Evolutionary conservation across 2,329 filamentous ascomycete genomes (phyloP), one percentile per base, ranked within the genome.

Genomic region (Cytospora piceicola): DNA sequence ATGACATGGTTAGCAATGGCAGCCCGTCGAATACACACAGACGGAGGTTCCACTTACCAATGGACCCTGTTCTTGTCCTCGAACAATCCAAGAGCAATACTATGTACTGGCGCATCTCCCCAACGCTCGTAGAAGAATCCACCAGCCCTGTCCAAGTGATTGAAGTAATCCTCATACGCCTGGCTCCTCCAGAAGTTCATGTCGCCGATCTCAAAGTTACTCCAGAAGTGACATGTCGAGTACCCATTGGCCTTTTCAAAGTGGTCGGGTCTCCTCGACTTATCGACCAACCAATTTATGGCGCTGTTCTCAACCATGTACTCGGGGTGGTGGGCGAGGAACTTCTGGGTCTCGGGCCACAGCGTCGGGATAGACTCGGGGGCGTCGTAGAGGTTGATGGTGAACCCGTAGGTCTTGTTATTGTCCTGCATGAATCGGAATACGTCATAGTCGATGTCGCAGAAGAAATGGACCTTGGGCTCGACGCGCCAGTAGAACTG

Each of bases 361-460:
- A 99, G 83, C 0, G 88, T 90, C 2, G 92, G 88, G 56, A 99
- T 92, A 52, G 91, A 94, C 73, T 92, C 84, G 15, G 95, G 93
- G 36, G 90, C 89, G 78, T 99, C 95, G 82, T 96, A 98, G 53
- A 99, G 88, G 78, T 93, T 97, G 81, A 99, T 96, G 69, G 94
- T 98, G 81, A 98, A 99, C 70, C 95, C 95, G 78, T 99, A 99
- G 4, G 94, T 98, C 80, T 98, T 97, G 83, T 99, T 97, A 82
- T 96, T 88, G 79, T 99, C 95, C 73, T 92, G 87, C 95, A 99
- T 97, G 81, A 93, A 99, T 69, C 91, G 90, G 84, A 99, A 99
- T 60, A 99, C 91, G 75, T 99, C 95, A 79, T 99, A 99, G 80
- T 99, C 95, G 68, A 99, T 85, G 73, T 98, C 92, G 83, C 95